phyloP scores from a whole-genome alignment of 345 rosid genomes.

The Melaleuca alternifolia region DNA sequence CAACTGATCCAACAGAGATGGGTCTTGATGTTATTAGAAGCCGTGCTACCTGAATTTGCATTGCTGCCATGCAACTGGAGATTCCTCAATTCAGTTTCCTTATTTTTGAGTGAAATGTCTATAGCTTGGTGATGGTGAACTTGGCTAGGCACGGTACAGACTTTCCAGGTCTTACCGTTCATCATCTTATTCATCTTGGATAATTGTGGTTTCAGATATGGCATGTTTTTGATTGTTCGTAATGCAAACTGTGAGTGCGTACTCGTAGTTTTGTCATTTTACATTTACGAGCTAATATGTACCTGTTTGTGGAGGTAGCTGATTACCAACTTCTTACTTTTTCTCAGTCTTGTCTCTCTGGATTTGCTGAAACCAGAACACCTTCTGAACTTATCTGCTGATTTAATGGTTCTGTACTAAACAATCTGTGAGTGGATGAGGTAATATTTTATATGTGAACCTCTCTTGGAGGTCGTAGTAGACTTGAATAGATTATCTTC shows the following conservation, averaged over 20 bases:
- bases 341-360: not conserved
- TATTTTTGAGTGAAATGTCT: constrained; percentile 12
- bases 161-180: constrained; percentile 1
- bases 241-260: not conserved
- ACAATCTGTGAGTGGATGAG: not conserved
- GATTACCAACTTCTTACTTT: not conserved
- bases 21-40: constrained; percentile 23
- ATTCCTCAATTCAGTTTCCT: not conserved
- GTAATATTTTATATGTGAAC: not conserved
- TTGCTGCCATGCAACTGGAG: not conserved
- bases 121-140: constrained; percentile 12
- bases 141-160: constrained; percentile 1
- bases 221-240: not conserved
- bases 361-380: not conserved
- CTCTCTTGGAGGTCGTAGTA: not conserved
- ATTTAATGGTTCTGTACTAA: not conserved
- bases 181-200: not conserved
- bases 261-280: not conserved
- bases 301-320: not conserved
- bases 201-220: not conserved
- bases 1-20: constrained; percentile 30
- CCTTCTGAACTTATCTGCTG: not conserved
- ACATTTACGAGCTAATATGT: not conserved
- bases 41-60: constrained; percentile 24
- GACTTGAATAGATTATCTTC: not conserved